Evolutionary conservation across 2,329 filamentous ascomycete species (phyloP).

Genomic region (Penicillium sp.): DNA sequence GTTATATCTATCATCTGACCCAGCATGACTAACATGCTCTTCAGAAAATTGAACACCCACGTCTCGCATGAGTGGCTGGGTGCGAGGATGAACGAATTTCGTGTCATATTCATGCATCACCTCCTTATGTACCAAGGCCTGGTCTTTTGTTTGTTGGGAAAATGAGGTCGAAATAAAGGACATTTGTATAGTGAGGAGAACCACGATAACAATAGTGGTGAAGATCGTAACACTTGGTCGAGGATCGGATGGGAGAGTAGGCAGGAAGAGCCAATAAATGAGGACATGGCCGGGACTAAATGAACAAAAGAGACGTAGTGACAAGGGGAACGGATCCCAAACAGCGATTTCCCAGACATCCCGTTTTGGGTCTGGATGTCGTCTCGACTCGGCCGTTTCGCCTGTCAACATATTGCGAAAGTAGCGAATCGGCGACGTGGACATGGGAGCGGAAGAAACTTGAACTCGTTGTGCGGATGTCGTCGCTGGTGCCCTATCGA

Average conservation of each 20-base stretch:
- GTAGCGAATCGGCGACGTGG: constrained; percentile 73
- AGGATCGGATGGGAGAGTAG: constrained; percentile 69
- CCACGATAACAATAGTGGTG: constrained; percentile 72
- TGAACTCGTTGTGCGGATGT: constrained; percentile 84
- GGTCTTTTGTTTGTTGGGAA: constrained; percentile 80
- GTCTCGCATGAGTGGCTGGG: constrained; percentile 74
- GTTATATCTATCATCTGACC: constrained; percentile 42
- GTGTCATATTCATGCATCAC: constrained; percentile 93
- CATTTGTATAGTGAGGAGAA: constrained; percentile 72
- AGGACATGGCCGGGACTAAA: constrained; percentile 94
- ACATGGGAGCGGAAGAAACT: constrained; percentile 75
- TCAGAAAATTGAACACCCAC: constrained; percentile 73
- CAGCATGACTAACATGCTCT: constrained; percentile 32
- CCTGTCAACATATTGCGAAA: constrained; percentile 64
- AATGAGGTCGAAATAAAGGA: constrained; percentile 69
- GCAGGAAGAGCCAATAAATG: constrained; percentile 83
- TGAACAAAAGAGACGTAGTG: constrained; percentile 75
- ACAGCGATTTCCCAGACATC: constrained; percentile 94
- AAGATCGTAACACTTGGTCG: constrained; percentile 81
- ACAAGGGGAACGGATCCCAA: constrained; percentile 89
- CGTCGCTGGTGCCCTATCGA: constrained; percentile 72
- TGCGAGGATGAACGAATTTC: constrained; percentile 86
- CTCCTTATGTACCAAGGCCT: constrained; percentile 78
- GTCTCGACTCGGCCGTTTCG: constrained; percentile 72
- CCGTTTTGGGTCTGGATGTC: constrained; percentile 67